Evolutionary conservation across 352 stramenopile species (phyloP).

Genomic region (Phytophthora uliginosa): DNA sequence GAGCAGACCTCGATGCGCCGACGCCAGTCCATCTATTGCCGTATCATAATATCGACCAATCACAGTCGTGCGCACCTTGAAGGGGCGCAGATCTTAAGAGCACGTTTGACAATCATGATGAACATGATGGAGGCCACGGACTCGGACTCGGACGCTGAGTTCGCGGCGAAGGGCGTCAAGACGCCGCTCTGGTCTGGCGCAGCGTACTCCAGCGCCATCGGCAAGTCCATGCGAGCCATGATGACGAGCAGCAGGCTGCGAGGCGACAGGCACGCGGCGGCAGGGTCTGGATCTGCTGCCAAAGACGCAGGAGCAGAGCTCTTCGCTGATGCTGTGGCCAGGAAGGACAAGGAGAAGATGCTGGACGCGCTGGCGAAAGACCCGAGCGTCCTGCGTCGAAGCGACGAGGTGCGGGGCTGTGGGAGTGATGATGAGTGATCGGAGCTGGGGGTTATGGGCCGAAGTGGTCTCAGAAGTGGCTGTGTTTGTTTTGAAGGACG

Average conservation of each 20-base stretch:
- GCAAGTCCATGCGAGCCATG: constrained; percentile 70
- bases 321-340: constrained; percentile 48
- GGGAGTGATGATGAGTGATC: no score
- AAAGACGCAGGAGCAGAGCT: constrained; percentile 33
- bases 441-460: neutral
- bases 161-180: constrained; percentile 14
- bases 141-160: constrained; percentile 12
- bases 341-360: constrained; percentile 66
- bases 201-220: constrained; percentile 55
- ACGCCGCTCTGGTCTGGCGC: constrained; percentile 21
- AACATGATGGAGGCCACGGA: constrained; percentile 37
- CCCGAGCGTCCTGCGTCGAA: constrained; percentile 39
- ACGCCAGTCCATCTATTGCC: constrained; percentile 20
- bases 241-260: constrained; percentile 39
- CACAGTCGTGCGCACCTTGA: constrained; percentile 38
- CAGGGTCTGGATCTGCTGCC: neutral
- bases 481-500: constrained; percentile 38
- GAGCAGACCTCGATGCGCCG: constrained; percentile 13
- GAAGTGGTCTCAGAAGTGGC: neutral
- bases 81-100: constrained; percentile 22
- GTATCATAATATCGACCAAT: constrained; percentile 20
- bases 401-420: constrained; percentile 31
- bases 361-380: constrained; percentile 43
- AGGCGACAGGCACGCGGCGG: neutral
- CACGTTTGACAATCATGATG: constrained; percentile 22